phyloP scores from a whole-genome alignment of 1,139 yeast species.

The Magnusiomyces fungicola region DNA sequence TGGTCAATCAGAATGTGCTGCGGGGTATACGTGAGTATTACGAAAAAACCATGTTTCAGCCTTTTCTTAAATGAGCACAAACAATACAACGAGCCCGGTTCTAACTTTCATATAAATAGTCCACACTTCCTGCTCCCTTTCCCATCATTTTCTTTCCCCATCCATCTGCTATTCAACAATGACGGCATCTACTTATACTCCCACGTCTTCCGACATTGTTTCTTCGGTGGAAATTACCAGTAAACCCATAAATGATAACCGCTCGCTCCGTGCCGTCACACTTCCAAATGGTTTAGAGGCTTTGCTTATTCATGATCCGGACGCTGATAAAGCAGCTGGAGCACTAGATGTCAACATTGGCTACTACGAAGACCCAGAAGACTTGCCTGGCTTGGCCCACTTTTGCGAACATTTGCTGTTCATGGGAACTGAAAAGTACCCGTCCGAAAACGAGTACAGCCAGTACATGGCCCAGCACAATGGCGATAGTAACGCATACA shows the following conservation, averaged over 20 bases:
- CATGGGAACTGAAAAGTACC: slow-evolving; percentile 95
- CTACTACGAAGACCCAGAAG: slow-evolving; percentile 69
- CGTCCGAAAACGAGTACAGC: slow-evolving; percentile 82
- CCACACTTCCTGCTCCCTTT: too few relatives aligned
- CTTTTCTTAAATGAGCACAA: too few relatives aligned
- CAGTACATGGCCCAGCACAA: slow-evolving; percentile 67
- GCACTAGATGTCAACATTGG: slow-evolving; percentile 91
- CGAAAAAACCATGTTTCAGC: too few relatives aligned
- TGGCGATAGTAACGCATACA: slow-evolving; percentile 72
- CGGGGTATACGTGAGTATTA: too few relatives aligned
- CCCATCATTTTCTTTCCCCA: too few relatives aligned
- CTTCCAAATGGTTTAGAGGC: slow-evolving; percentile 67
- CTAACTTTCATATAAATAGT: too few relatives aligned
- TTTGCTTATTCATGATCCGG: slow-evolving; percentile 69
- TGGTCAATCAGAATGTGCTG: too few relatives aligned
- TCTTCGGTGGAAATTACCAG: slow-evolving; percentile 16
- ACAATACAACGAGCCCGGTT: too few relatives aligned
- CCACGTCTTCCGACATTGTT: not conserved
- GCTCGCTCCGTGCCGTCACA: slow-evolving; percentile 60
- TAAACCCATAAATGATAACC: slow-evolving; percentile 48
- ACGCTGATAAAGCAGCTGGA: slow-evolving; percentile 90
- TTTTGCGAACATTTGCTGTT: slow-evolving; percentile 92
- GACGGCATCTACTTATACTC: not conserved
- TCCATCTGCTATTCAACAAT: too few relatives aligned
- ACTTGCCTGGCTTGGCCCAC: slow-evolving; percentile 84